A percentile compares a stretch with the other conserved stretches of the same genome.
Evolutionary conservation across 2,329 filamentous ascomycete species (phyloP).

Genomic region (Aaosphaeria arxii): DNA sequence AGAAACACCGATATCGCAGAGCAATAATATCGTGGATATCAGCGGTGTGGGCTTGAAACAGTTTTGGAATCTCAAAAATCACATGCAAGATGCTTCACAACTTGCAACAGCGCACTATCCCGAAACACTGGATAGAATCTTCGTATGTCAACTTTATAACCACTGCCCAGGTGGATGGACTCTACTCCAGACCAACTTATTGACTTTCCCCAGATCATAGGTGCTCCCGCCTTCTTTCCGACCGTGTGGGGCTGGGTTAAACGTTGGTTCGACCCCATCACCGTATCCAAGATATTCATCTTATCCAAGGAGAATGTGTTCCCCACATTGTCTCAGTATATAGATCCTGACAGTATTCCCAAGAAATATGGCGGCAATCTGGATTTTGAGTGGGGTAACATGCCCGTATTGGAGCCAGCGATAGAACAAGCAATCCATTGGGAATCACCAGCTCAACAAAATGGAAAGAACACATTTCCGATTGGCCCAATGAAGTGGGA

Average conservation of each 20-base stretch:
- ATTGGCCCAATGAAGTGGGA: constrained; percentile 49
- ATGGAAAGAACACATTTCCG: constrained; percentile 41
- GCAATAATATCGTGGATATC: constrained; percentile 94
- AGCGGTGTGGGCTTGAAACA: constrained; percentile 83
- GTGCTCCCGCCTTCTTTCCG: constrained; percentile 85
- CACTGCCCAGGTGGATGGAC: neutral
- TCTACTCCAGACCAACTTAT: constrained; percentile 1
- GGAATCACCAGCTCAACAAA: constrained; percentile 30
- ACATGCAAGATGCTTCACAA: constrained; percentile 90
- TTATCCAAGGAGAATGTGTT: constrained; percentile 70
- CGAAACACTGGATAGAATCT: constrained; percentile 84
- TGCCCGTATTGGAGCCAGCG: constrained; percentile 65
- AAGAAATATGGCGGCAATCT: constrained; percentile 86
- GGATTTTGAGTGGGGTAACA: constrained; percentile 75
- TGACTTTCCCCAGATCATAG: constrained; percentile 62
- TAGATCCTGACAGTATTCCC: constrained; percentile 79
- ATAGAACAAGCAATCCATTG: constrained; percentile 44
- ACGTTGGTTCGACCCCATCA: constrained; percentile 87
- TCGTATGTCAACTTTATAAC: constrained; percentile 44
- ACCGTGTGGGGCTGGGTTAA: constrained; percentile 96
- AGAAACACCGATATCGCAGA: constrained; percentile 84
- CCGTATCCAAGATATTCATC: constrained; percentile 90
- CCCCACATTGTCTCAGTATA: constrained; percentile 74
- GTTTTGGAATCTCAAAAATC: constrained; percentile 90
- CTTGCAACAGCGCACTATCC: constrained; percentile 93